phyloP scores from a whole-genome alignment of 2,329 filamentous ascomycete species.

The Penicillium polonicum region DNA sequence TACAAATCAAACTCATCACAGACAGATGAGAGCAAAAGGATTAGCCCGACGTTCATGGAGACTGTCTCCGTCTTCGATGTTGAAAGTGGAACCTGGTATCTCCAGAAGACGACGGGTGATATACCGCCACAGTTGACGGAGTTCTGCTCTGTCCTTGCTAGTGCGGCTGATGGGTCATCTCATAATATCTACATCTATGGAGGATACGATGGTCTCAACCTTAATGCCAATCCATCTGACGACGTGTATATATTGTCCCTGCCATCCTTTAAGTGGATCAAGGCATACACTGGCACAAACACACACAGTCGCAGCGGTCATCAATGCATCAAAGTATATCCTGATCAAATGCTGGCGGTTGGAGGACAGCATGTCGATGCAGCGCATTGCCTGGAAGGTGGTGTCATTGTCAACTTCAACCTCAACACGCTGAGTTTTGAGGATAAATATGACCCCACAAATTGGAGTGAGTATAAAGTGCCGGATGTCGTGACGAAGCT shows the following conservation, averaged over 20 bases:
- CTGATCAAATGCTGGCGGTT: slow-evolving; percentile 20
- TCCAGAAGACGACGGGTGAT: slow-evolving; percentile 43
- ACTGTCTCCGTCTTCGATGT: slow-evolving; percentile 42
- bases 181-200: slow-evolving; percentile 55
- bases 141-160: slow-evolving; percentile 45
- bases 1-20: slow-evolving; percentile 6
- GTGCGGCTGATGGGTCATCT: slow-evolving; percentile 39
- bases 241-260: slow-evolving; percentile 35
- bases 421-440: slow-evolving; percentile 21
- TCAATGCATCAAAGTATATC: slow-evolving; percentile 19
- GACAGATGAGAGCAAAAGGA: slow-evolving; percentile 1
- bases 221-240: slow-evolving; percentile 36
- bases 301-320: slow-evolving; percentile 21
- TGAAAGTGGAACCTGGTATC: slow-evolving; percentile 36
- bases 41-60: slow-evolving; percentile 39
- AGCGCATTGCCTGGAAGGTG: slow-evolving; percentile 16
- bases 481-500: slow-evolving; percentile 23
- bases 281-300: slow-evolving; percentile 16
- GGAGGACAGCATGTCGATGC: slow-evolving; percentile 14
- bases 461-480: slow-evolving; percentile 18
- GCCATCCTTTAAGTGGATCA: slow-evolving; percentile 23
- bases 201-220: slow-evolving; percentile 40
- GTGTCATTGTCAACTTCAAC: slow-evolving; percentile 20
- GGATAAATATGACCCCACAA: slow-evolving; percentile 14
- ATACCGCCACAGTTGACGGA: slow-evolving; percentile 35